Conservation (phyloP, 306 rosid genomes). For the Lathyrus tuberosus region DNA sequence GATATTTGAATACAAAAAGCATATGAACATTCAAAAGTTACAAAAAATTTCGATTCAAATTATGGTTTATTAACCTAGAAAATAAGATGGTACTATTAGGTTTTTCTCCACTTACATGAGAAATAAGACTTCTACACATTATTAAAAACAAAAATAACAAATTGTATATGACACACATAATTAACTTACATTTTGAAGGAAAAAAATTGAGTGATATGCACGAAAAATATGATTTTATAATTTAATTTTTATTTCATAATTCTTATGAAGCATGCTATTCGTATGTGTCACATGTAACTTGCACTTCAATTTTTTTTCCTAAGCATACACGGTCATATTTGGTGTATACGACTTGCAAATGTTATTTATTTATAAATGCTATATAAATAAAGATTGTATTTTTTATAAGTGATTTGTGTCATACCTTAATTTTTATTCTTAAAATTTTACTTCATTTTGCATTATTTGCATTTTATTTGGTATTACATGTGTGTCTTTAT, state of each 20-base stretch:
- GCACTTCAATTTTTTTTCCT: not conserved
- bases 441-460: no score
- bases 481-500: no score
- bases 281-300: constrained; percentile 4
- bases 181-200: not conserved
- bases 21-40: not conserved
- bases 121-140: not conserved
- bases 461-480: no score
- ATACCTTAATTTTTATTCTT: no score
- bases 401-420: not conserved
- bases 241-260: not conserved
- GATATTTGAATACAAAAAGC: constrained; percentile 41
- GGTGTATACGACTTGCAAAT: not conserved
- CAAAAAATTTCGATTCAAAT: not conserved
- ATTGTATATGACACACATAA: not conserved
- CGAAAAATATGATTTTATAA: not conserved
- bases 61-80: constrained; percentile 6
- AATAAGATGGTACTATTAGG: constrained; percentile 10
- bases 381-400: not conserved
- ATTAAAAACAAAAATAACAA: not conserved
- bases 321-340: not conserved
- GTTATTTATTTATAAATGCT: not conserved
- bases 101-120: not conserved
- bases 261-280: not conserved
- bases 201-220: not conserved